Percentiles rank a stretch among this genome's conserved stretches.
These are phyloP conservation scores for Linnemannia schmuckeri DNA, from an alignment of 192 early-diverging fungal species.

Conservation along the genomic window DNA sequence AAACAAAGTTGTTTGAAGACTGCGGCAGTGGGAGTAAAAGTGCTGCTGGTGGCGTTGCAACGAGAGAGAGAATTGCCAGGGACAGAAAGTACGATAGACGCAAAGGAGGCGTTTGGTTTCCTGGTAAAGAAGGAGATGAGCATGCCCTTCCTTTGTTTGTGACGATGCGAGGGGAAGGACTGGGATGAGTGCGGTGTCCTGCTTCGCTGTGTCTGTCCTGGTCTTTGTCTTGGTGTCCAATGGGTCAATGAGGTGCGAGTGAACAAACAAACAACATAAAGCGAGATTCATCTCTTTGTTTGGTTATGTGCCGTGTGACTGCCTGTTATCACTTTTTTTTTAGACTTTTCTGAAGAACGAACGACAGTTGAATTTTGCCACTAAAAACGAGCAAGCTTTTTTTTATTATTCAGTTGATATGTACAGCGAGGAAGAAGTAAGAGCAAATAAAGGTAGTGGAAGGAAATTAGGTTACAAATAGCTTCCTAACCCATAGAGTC, in stretches of 20 bases:
- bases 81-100: conserved; percentile 10
- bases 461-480: background rate
- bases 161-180: background rate
- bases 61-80: background rate
- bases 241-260: background rate
- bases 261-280: background rate
- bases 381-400: background rate
- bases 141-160: conserved; percentile 25
- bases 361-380: background rate
- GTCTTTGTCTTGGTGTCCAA: background rate
- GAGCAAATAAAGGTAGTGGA: background rate
- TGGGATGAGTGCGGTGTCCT: background rate
- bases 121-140: conserved; percentile 19
- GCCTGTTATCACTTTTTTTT: background rate
- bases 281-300: background rate
- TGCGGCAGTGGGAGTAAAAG: background rate
- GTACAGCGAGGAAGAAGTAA: background rate
- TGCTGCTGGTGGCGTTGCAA: background rate
- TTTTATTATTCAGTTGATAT: background rate
- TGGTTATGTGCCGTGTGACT: background rate
- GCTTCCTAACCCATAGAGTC: background rate
- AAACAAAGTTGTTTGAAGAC: background rate
- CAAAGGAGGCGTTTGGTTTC: conserved; percentile 14
- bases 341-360: background rate
- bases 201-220: background rate